phyloP scores from a whole-genome alignment of 441 rosid species.

The Theobroma grandiflorum region DNA sequence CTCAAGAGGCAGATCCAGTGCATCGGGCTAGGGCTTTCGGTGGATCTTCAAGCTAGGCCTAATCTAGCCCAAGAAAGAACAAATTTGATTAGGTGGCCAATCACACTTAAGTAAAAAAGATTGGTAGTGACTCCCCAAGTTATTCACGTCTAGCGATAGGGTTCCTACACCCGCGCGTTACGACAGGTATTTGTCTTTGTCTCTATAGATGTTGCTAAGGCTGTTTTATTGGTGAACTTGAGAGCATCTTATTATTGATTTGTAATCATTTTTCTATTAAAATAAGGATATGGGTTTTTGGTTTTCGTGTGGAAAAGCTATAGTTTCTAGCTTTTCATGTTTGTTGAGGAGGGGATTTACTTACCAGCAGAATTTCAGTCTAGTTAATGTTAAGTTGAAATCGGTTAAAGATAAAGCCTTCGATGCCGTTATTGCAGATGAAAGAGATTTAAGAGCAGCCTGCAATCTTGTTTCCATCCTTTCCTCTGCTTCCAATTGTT shows the following conservation, averaged over 20 bases:
- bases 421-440: constrained; percentile 63
- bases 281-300: constrained; percentile 43
- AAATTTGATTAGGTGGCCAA: too few species aligned
- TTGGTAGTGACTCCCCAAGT: too few species aligned
- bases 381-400: constrained; percentile 83
- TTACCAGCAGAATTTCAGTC: constrained; percentile 42
- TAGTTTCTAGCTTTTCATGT: constrained; percentile 30
- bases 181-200: constrained; percentile 45
- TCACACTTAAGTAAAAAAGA: too few species aligned
- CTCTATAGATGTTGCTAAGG: constrained; percentile 10
- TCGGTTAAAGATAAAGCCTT: constrained; percentile 82
- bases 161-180: too few species aligned
- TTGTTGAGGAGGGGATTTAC: constrained; percentile 42
- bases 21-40: too few species aligned
- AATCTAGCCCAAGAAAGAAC: too few species aligned
- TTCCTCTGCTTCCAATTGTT: constrained; percentile 41
- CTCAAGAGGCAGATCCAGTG: too few species aligned
- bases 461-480: constrained; percentile 64
- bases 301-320: constrained; percentile 29
- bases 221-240: not conserved
- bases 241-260: not conserved
- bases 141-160: too few species aligned
- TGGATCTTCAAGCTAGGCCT: too few species aligned
- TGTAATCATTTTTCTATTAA: not conserved
- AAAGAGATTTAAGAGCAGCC: constrained; percentile 69